Evolutionary conservation across 2,329 filamentous ascomycete species (phyloP).

Genomic region (Zasmidium citrigriseum): DNA sequence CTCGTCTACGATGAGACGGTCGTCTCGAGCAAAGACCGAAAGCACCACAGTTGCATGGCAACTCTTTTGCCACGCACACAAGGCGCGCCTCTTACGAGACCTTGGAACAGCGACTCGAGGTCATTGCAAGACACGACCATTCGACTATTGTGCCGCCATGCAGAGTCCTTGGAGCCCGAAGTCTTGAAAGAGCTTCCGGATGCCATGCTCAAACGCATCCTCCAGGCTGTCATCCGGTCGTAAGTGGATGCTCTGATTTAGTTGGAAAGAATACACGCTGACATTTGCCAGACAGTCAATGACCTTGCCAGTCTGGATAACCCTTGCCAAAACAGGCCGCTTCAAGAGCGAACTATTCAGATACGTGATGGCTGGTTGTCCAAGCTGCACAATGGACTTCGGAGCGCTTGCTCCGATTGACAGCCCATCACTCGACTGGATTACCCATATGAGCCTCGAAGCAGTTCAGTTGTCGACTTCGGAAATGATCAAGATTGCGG

Average conservation of each 20-base stretch:
- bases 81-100: neutral
- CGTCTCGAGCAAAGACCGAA: neutral
- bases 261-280: too few species aligned
- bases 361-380: neutral
- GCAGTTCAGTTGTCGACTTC: neutral
- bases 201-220: conserved; percentile 10
- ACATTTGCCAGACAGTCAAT: neutral
- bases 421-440: conserved; percentile 16
- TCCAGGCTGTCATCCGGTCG: conserved; percentile 6
- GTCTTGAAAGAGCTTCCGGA: conserved; percentile 10
- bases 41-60: neutral
- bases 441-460: conserved; percentile 21
- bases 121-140: conserved; percentile 13
- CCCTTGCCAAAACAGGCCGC: neutral
- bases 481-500: conserved; percentile 14
- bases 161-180: conserved; percentile 12
- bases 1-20: conserved; percentile 19
- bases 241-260: too few species aligned
- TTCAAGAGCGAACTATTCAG: neutral
- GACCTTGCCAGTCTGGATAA: neutral
- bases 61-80: neutral
- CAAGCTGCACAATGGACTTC: neutral
- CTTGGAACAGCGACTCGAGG: conserved; percentile 4
- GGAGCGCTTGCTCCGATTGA: neutral
- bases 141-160: conserved; percentile 12